A percentile compares a stretch with the other conserved stretches of the same genome.
phyloP scores from a whole-genome alignment of 805 yeast genomes.

The Cyberlindnera veronae region DNA sequence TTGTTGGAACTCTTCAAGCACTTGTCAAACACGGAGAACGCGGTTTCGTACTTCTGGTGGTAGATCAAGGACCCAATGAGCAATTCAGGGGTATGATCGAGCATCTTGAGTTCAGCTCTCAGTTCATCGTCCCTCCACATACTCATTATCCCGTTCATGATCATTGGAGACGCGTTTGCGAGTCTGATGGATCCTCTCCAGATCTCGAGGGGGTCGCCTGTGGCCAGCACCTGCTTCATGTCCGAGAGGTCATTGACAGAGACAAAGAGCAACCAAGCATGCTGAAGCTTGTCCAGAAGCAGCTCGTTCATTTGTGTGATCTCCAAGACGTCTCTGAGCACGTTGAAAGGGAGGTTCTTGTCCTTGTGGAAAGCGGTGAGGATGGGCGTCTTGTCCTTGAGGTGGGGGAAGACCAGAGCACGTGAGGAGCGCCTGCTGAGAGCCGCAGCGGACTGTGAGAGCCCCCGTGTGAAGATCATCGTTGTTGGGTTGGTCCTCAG shows the following conservation, averaged over 20 bases:
- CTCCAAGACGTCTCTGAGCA: slow-evolving; percentile 19
- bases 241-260: slow-evolving; percentile 12
- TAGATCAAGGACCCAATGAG: slow-evolving; percentile 16
- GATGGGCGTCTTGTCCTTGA: slow-evolving; percentile 18
- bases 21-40: slow-evolving; percentile 7
- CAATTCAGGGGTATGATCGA: slow-evolving; percentile 11
- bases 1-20: background rate
- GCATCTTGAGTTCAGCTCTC: slow-evolving; percentile 7
- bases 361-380: slow-evolving; percentile 13
- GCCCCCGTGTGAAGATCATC: too few species aligned
- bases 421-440: background rate
- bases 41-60: slow-evolving; percentile 15
- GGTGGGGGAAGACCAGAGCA: slow-evolving; percentile 13
- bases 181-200: slow-evolving; percentile 20
- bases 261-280: slow-evolving; percentile 16
- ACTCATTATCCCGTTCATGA: slow-evolving; percentile 12
- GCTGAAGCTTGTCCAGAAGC: slow-evolving; percentile 10
- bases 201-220: slow-evolving; percentile 2
- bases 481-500: too few species aligned
- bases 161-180: slow-evolving; percentile 14
- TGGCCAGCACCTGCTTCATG: slow-evolving; percentile 1
- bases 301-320: slow-evolving; percentile 9
- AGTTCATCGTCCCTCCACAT: slow-evolving; percentile 4
- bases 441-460: background rate
- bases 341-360: slow-evolving; percentile 19